Percentiles rank a stretch among this genome's conserved stretches.
Conservation (phyloP, 495 filamentous ascomycete species). For the Glarea lozoyensis region DNA sequence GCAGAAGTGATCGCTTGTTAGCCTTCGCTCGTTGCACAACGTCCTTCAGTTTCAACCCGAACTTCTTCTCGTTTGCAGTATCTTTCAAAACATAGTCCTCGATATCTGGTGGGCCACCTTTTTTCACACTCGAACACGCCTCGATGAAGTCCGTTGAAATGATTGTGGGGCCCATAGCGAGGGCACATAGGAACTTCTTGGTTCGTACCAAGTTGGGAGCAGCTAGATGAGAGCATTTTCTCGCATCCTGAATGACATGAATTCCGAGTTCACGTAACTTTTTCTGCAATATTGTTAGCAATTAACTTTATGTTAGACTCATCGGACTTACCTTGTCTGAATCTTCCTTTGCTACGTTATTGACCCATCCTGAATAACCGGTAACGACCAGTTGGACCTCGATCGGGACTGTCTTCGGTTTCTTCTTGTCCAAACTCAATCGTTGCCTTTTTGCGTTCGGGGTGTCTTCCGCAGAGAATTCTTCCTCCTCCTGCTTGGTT, state of each 20-base stretch:
- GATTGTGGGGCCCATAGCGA: constrained; percentile 69
- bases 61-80: constrained; percentile 56
- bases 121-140: constrained; percentile 55
- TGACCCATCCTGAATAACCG: constrained; percentile 69
- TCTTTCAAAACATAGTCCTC: constrained; percentile 61
- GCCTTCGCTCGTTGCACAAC: constrained; percentile 57
- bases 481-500: constrained; percentile 37
- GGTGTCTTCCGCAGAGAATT: constrained; percentile 41
- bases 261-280: constrained; percentile 81
- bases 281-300: constrained; percentile 39
- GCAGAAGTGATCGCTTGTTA: constrained; percentile 68
- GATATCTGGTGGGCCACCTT: constrained; percentile 46
- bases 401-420: too few species aligned
- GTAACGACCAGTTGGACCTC: constrained; percentile 68
- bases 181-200: constrained; percentile 80
- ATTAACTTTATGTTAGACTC: neutral
- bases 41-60: constrained; percentile 56
- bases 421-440: constrained; percentile 42
- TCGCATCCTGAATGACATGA: constrained; percentile 61
- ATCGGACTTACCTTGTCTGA: constrained; percentile 70
- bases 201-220: constrained; percentile 82
- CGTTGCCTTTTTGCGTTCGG: constrained; percentile 53
- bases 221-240: constrained; percentile 75
- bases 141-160: constrained; percentile 73
- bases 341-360: constrained; percentile 59